phyloP scores from a whole-genome alignment of 2,329 filamentous ascomycete genomes.

The Cercospora citrullina region DNA sequence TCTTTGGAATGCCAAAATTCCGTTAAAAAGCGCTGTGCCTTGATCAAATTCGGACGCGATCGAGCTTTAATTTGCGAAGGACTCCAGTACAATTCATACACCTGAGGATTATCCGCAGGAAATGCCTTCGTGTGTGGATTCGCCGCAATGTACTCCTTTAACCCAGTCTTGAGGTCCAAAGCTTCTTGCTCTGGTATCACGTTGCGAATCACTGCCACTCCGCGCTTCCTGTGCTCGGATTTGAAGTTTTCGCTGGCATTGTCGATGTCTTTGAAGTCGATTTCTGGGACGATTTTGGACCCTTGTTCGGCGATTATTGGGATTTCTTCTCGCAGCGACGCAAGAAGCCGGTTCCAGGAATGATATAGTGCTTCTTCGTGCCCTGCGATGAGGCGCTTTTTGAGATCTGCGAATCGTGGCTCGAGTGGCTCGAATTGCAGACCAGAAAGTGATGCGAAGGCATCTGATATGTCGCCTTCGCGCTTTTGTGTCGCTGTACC shows the following conservation, averaged over 20 bases:
- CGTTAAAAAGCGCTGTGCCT: slow-evolving; percentile 51
- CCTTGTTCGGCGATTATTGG: slow-evolving; percentile 46
- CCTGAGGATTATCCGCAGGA: slow-evolving; percentile 50
- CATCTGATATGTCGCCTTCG: slow-evolving; percentile 53
- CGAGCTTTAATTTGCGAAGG: slow-evolving; percentile 50
- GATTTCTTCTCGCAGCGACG: slow-evolving; percentile 47
- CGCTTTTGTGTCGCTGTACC: slow-evolving; percentile 42
- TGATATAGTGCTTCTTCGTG: slow-evolving; percentile 50
- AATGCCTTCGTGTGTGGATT: slow-evolving; percentile 53
- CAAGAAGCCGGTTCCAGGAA: slow-evolving; percentile 51
- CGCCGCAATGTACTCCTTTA: slow-evolving; percentile 47
- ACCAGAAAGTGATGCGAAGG: slow-evolving; percentile 52
- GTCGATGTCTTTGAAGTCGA: slow-evolving; percentile 49
- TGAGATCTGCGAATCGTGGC: slow-evolving; percentile 49
- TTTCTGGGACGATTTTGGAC: slow-evolving; percentile 48
- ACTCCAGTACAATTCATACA: slow-evolving; percentile 55
- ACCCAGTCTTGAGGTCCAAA: slow-evolving; percentile 47
- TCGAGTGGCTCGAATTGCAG: slow-evolving; percentile 48
- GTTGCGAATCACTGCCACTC: slow-evolving; percentile 50
- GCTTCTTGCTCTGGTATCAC: slow-evolving; percentile 48
- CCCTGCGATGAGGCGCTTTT: slow-evolving; percentile 47
- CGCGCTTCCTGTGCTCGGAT: slow-evolving; percentile 59
- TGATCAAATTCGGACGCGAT: slow-evolving; percentile 49
- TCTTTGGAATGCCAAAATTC: slow-evolving; percentile 51
- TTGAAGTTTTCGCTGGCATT: slow-evolving; percentile 57